phyloP scores from a whole-genome alignment of 208 protist genomes.

The Acanthamoeba quina region DNA sequence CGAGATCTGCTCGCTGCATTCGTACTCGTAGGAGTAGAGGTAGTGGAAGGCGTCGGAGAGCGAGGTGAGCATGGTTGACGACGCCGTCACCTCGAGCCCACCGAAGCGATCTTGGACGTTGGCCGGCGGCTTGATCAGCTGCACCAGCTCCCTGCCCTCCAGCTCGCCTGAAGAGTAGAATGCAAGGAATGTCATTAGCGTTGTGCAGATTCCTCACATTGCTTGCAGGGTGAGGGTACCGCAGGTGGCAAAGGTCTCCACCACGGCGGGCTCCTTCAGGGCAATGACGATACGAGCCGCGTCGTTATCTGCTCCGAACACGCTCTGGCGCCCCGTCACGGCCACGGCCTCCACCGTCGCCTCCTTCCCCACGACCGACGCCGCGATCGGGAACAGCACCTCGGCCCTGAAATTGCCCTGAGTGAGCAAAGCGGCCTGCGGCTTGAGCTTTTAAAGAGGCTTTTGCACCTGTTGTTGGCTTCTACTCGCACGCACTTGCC shows the following conservation, averaged over 20 bases:
- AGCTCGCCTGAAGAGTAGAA: not conserved
- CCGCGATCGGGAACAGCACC: not conserved
- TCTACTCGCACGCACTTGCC: conserved; percentile 29
- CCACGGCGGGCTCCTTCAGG: conserved; percentile 44
- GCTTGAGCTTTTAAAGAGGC: not conserved
- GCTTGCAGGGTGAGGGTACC: not conserved
- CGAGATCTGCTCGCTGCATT: conserved; percentile 49
- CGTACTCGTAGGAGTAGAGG: conserved; percentile 65
- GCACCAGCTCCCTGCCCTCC: not conserved
- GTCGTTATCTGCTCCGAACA: conserved; percentile 35
- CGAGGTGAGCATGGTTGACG: conserved; percentile 54
- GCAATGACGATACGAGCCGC: conserved; percentile 19
- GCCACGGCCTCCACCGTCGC: conserved; percentile 57
- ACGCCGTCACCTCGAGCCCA: conserved; percentile 47
- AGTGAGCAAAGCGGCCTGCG: not conserved
- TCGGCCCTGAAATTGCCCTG: not conserved
- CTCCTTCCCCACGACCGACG: not conserved
- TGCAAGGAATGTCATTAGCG: not conserved
- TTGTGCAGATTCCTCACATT: not conserved
- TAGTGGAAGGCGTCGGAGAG: conserved; percentile 75
- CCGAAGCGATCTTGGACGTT: conserved; percentile 68
- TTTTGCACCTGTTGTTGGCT: conserved; percentile 51
- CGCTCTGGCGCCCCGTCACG: not conserved
- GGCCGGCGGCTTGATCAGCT: conserved; percentile 49
- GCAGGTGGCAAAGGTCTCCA: conserved; percentile 76